phyloP scores from a whole-genome alignment of 768 basidiomycete genomes.

The Tricholoma bakamatsutake region DNA sequence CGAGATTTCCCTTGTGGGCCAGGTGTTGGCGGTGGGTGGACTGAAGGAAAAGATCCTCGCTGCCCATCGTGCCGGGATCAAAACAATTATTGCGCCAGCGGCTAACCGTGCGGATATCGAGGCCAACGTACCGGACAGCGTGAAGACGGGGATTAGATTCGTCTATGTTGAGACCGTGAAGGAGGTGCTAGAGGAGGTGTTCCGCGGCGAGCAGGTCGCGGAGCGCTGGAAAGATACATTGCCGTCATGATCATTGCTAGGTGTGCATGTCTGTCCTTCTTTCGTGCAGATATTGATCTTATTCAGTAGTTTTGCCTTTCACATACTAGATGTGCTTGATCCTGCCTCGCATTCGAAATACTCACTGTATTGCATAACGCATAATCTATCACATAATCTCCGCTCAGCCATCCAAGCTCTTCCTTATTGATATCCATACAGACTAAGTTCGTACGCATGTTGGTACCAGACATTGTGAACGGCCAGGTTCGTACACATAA shows the following conservation, averaged over 20 bases:
- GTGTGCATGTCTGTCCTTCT: constrained; percentile 3
- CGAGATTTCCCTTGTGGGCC: constrained; percentile 93
- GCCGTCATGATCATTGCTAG: constrained; percentile 1
- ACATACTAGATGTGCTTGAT: constrained; percentile 9
- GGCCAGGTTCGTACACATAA: too few species aligned
- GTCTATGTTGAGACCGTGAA: constrained; percentile 93
- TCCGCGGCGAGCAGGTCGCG: constrained; percentile 51
- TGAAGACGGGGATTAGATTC: constrained; percentile 91
- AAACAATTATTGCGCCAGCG: constrained; percentile 79
- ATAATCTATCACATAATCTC: constrained; percentile 1
- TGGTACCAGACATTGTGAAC: too few species aligned
- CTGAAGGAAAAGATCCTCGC: constrained; percentile 96
- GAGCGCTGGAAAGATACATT: constrained; percentile 65
- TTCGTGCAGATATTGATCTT: neutral
- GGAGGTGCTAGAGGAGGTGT: constrained; percentile 87
- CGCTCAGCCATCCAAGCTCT: neutral
- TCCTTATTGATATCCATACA: too few species aligned
- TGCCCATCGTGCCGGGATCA: constrained; percentile 95
- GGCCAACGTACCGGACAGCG: constrained; percentile 94
- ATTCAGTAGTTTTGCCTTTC: neutral
- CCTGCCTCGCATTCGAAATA: constrained; percentile 7
- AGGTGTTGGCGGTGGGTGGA: constrained; percentile 94
- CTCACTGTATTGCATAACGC: constrained; percentile 15
- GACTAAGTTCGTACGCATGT: too few species aligned
- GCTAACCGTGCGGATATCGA: constrained; percentile 94